Evolutionary conservation across 2,329 filamentous ascomycete species (phyloP).

Genomic region (Phyllosticta paracitricarpa): DNA sequence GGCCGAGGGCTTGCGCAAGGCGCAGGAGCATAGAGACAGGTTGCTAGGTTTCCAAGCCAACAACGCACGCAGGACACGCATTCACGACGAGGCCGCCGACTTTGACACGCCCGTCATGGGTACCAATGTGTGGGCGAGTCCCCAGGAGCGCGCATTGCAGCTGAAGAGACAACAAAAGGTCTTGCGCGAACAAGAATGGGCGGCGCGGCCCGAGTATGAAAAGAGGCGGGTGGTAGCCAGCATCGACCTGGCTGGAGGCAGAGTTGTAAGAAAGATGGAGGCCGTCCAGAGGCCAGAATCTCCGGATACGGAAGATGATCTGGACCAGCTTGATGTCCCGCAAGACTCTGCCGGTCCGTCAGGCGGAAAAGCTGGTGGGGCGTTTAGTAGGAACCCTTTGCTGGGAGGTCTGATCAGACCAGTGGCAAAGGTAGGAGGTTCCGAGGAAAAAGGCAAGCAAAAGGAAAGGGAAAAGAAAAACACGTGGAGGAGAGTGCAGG

Average conservation of each 20-base stretch:
- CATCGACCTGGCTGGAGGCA: slow-evolving; percentile 70
- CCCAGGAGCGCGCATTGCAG: slow-evolving; percentile 71
- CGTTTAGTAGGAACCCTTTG: slow-evolving; percentile 60
- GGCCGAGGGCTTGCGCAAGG: slow-evolving; percentile 53
- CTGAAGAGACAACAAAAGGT: slow-evolving; percentile 79
- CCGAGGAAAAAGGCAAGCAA: slow-evolving; percentile 39
- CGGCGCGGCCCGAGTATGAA: slow-evolving; percentile 75
- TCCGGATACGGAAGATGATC: slow-evolving; percentile 42
- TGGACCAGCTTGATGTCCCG: slow-evolving; percentile 26
- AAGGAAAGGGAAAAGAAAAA: slow-evolving; percentile 27
- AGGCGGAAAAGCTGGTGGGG: slow-evolving; percentile 35
- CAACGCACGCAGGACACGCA: slow-evolving; percentile 72
- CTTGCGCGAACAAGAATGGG: slow-evolving; percentile 78
- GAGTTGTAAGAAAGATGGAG: slow-evolving; percentile 63
- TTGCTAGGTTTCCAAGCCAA: slow-evolving; percentile 75
- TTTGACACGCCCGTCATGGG: slow-evolving; percentile 53
- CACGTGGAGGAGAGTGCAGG: slow-evolving; percentile 42
- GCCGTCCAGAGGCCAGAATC: slow-evolving; percentile 46
- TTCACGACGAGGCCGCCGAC: slow-evolving; percentile 76
- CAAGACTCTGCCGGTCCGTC: slow-evolving; percentile 1
- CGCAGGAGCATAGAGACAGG: slow-evolving; percentile 69
- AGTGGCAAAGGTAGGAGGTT: slow-evolving; percentile 36
- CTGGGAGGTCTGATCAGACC: slow-evolving; percentile 57
- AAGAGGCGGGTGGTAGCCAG: slow-evolving; percentile 76
- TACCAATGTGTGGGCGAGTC: slow-evolving; percentile 71